Base-by-base conservation (phyloP, 306 rosid genomes). In the Echinosophora koreensis region DNA sequence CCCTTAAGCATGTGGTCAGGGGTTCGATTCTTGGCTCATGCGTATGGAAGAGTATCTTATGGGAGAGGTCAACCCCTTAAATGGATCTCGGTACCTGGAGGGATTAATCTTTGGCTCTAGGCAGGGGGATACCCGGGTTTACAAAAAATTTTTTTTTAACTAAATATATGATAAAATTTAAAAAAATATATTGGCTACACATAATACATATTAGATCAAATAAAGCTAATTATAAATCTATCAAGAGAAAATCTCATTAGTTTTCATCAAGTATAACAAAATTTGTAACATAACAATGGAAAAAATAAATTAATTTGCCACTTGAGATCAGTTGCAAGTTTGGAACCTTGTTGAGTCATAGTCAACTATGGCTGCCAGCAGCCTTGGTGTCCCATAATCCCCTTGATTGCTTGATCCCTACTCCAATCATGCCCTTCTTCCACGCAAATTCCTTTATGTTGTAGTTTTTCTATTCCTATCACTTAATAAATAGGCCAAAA, bases 401-500 rank as follows among this genome's bases (percentile, higher is more conserved):
- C 10, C 2, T 42, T 42, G 3, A 7, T 7, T 7, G 47, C 47
- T 42, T 42, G 47, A 42, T 42, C 47, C 47, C 47, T 1, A 42
- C 12, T 8, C 47, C 47, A 42, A 42, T 7, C 8, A 42, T 42
- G 30, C 50, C 37, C 27, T 50, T 57, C 15, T 77, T 77, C 50
- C 68, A 44, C n/a, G 61, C 54, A 59, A 12, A 18, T 69, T 49
- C 39, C 72, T 70, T 51, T 16, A 2, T 28, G 35, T 4, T 5
- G 2, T 30, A 59, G 17, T 28, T 30, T 11, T 30, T 12, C 27
- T 16, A 8, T 17, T 30, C 13, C 49, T 14, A 74, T 16, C 75
- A 42, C 64, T 35, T 41, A 17, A 66, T 73, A 73, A 73, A 73
- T 65, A 65, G 34, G 28, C 5, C 14, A 50, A 81, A 13, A 17